A percentile compares a stretch with the other conserved stretches of the same genome.
These are phyloP conservation scores for Salvia splendens DNA, from an alignment of 257 asterid species.

Conservation along the genomic window DNA sequence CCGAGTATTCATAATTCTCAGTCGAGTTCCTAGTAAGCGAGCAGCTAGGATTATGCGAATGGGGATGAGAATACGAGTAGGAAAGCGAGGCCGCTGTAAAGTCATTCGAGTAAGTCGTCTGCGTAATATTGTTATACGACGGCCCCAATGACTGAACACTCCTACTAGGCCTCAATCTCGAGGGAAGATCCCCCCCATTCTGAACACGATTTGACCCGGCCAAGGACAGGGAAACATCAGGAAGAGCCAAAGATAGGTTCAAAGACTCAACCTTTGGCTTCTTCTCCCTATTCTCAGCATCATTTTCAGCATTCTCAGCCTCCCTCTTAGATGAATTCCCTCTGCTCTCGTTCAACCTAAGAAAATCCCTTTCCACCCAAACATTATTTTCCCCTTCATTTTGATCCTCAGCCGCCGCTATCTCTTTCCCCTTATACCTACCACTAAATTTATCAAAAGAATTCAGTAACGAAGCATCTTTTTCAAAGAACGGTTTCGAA, in stretches of 20 bases:
- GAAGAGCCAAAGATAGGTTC: conserved; percentile 78
- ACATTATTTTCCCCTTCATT: conserved; percentile 45
- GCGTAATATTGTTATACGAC: conserved; percentile 63
- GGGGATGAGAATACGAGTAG: conserved; percentile 66
- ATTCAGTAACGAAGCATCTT: conserved; percentile 47
- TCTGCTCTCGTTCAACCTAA: conserved; percentile 58
- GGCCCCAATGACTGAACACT: conserved; percentile 69
- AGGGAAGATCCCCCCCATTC: conserved; percentile 57
- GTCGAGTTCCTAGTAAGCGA: conserved; percentile 76
- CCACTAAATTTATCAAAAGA: conserved; percentile 51
- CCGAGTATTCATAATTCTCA: conserved; percentile 61
- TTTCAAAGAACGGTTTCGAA: conserved; percentile 47
- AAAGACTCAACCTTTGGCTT: conserved; percentile 81
- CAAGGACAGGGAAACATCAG: conserved; percentile 72
- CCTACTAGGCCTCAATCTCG: conserved; percentile 59
- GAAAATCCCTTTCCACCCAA: conserved; percentile 86
- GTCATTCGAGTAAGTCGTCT: conserved; percentile 73
- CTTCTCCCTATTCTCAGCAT: conserved; percentile 58
- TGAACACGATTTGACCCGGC: conserved; percentile 73
- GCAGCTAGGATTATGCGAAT: conserved; percentile 89
- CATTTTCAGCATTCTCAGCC: conserved; percentile 49
- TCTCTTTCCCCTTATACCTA: conserved; percentile 69
- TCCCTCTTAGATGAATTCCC: conserved; percentile 62
- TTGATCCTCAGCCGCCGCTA: conserved; percentile 61
- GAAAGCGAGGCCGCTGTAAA: conserved; percentile 80